These are phyloP conservation scores for Emiliania huxleyi DNA, from an alignment of 78 protist species.

Conservation along the genomic window DNA sequence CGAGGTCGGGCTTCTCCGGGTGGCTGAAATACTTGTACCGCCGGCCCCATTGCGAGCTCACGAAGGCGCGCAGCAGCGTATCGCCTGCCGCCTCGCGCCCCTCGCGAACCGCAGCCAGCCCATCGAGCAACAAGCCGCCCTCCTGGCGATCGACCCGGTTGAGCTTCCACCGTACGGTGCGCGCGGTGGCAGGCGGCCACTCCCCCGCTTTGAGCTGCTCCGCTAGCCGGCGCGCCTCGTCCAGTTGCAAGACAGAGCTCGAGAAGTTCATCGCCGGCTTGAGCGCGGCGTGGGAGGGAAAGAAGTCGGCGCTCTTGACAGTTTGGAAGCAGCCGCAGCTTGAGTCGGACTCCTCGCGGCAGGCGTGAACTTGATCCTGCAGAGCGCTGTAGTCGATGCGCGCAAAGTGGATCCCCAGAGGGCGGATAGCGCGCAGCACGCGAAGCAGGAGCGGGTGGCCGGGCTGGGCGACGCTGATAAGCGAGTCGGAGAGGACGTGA, in stretches of 20 bases:
- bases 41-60: neutral
- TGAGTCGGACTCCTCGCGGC: too few relatives aligned
- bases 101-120: neutral
- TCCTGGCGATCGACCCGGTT: neutral
- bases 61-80: neutral
- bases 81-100: neutral
- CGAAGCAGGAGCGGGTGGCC: neutral
- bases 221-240: neutral
- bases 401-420: too few relatives aligned
- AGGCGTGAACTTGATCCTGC: too few relatives aligned
- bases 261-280: neutral
- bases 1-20: neutral
- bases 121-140: neutral
- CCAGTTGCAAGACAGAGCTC: neutral
- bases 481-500: neutral
- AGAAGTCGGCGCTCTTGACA: neutral
- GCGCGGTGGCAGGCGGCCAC: neutral
- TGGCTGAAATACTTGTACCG: neutral
- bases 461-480: neutral
- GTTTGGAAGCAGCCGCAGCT: neutral
- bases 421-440: neutral
- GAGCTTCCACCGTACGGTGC: neutral
- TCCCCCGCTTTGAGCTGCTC: neutral
- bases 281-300: neutral
- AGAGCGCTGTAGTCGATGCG: too few relatives aligned